Evolutionary conservation across 208 protist genomes (phyloP), one percentile per base, ranked within the genome.

Genomic region (Trypanosoma mega): DNA sequence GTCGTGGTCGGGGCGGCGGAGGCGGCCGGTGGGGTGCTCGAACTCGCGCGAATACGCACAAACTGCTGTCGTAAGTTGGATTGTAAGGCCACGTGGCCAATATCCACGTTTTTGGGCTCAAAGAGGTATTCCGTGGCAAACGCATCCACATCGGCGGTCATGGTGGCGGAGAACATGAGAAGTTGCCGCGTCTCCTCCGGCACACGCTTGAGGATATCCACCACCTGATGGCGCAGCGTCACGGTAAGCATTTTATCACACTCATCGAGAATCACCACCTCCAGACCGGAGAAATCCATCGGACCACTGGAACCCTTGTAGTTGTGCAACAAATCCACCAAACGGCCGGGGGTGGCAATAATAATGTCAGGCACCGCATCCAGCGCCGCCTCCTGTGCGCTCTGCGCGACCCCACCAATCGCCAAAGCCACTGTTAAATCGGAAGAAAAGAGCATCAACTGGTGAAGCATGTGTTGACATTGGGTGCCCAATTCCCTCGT

Each of bases 211-310:
- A 99, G 76, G 52, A 99, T 97, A 49, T 94, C 80, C 29, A 96
- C 74, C 46, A 99, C 98, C 78, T 99, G 98, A 34, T 98, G 96
- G 54, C 96, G 87, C 59, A 99, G 98, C 30, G 93, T 98, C 83
- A 99, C 98, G 63, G 99, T 98, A 31, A 99, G 86, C 97, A 99
- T 98, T 63, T 98, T 96, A 75, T 99, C 98, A 50, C 98, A 98
- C 76, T 99, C 98, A 68, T 99, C 98, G 8, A 99, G 78, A 5
- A 98, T 87, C 12, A 99, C 74, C 55, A 97, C 84, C 63, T 96
- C 91, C 30, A 98, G 85, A 12, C 84, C 67, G 23, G 82, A 79
- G 2, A 98, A 59, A 60, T 94, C 94, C 5, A 98, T 64, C 36
- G 57, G 44, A 11, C 92, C 93, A 14, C 61, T 53, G 4, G 70